phyloP scores from a whole-genome alignment of 148 eudicot species.

The Nepenthes gracilis region DNA sequence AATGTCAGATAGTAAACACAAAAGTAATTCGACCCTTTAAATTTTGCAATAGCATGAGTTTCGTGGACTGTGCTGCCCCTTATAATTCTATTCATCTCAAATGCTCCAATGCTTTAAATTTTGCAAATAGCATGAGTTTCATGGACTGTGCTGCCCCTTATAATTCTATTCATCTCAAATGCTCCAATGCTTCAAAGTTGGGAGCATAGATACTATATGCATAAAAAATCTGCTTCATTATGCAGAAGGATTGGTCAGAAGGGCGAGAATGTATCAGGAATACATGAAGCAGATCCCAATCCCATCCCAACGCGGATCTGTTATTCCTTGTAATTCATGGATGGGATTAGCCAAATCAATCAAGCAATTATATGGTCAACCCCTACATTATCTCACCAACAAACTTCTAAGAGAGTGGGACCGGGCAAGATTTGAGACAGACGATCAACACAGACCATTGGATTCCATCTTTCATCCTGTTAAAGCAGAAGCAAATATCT shows the following conservation, averaged over 20 bases:
- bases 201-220: not conserved
- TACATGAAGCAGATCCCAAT: slow-evolving; percentile 62
- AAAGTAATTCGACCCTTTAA: too few species aligned
- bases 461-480: slow-evolving; percentile 56
- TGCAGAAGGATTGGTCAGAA: slow-evolving; percentile 34
- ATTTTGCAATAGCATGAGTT: too few species aligned
- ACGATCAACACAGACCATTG: slow-evolving; percentile 34
- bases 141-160: too few species aligned
- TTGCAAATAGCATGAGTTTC: too few species aligned
- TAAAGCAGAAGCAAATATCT: slow-evolving; percentile 66
- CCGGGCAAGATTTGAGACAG: slow-evolving; percentile 38
- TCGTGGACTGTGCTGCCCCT: too few species aligned
- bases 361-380: slow-evolving; percentile 59
- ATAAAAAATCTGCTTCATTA: not conserved
- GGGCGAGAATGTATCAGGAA: slow-evolving; percentile 69
- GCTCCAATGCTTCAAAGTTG: too few species aligned
- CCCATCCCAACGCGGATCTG: slow-evolving; percentile 47
- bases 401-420: slow-evolving; percentile 57
- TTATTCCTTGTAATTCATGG: slow-evolving; percentile 68
- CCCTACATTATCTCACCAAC: slow-evolving; percentile 74
- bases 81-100: too few species aligned
- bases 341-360: slow-evolving; percentile 50
- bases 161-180: too few species aligned
- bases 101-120: too few species aligned
- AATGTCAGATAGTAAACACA: too few species aligned